A percentile compares a stretch with the other conserved stretches of the same genome.
phyloP scores from a whole-genome alignment of 1,284 basidiomycete genomes.

The Cutaneotrichosporon cavernicola region DNA sequence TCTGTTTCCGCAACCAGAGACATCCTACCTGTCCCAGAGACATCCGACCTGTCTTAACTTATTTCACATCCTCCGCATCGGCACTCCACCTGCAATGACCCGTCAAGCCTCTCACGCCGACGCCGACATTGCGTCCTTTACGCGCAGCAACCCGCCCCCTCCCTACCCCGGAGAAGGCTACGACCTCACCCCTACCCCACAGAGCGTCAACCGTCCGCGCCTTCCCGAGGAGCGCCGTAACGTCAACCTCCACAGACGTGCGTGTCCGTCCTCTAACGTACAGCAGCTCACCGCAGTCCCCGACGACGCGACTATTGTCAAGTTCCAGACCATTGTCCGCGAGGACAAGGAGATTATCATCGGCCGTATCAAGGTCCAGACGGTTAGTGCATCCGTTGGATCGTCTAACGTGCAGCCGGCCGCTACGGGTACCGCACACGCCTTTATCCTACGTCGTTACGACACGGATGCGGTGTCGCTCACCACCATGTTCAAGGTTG shows the following conservation, averaged over 20 bases:
- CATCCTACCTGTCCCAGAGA: too few relatives aligned
- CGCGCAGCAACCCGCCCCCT: constrained; percentile 37
- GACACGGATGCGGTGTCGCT: constrained; percentile 94
- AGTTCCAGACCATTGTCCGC: constrained; percentile 78
- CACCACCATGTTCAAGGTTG: constrained; percentile 96
- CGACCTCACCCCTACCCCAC: constrained; percentile 41
- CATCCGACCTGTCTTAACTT: too few relatives aligned
- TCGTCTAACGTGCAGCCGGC: constrained; percentile 1
- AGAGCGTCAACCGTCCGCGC: constrained; percentile 43
- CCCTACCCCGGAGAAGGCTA: constrained; percentile 38
- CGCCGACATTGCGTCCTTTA: constrained; percentile 31
- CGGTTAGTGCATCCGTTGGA: constrained; percentile 58
- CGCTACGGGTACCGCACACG: constrained; percentile 58
- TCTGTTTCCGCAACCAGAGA: too few relatives aligned
- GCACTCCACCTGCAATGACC: constrained; percentile 16
- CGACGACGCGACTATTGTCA: constrained; percentile 58
- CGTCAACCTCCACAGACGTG: constrained; percentile 34
- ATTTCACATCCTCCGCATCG: too few relatives aligned
- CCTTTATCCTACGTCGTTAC: constrained; percentile 92
- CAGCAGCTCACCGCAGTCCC: constrained; percentile 31
- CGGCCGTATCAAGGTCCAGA: constrained; percentile 90
- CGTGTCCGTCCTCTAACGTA: constrained; percentile 16
- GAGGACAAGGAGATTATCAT: constrained; percentile 81
- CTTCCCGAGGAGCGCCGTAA: constrained; percentile 46
- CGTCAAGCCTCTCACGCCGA: constrained; percentile 15